These are phyloP conservation scores for Cochlearia excelsa DNA, from an alignment of 345 rosid species.

Conservation along the genomic window DNA sequence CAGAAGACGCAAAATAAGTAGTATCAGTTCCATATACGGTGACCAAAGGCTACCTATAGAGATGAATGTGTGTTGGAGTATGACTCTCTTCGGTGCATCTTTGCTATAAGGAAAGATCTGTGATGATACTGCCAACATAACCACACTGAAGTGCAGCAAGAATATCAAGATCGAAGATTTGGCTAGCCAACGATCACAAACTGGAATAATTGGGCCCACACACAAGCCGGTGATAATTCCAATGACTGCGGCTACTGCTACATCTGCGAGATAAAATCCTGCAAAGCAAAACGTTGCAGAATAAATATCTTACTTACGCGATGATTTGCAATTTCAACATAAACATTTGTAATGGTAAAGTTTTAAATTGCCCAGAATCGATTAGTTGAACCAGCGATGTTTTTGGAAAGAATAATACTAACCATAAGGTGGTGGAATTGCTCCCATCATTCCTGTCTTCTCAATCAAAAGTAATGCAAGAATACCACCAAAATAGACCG, in stretches of 20 bases:
- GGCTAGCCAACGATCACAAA: slow-evolving; percentile 76
- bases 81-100: slow-evolving; percentile 84
- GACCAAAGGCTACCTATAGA: slow-evolving; percentile 55
- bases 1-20: background rate
- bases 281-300: slow-evolving; percentile 36
- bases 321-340: background rate
- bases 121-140: slow-evolving; percentile 78
- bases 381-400: slow-evolving; percentile 18
- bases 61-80: slow-evolving; percentile 72
- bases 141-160: slow-evolving; percentile 62
- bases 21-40: background rate
- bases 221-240: slow-evolving; percentile 80
- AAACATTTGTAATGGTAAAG: background rate
- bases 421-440: slow-evolving; percentile 89
- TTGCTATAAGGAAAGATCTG: slow-evolving; percentile 89
- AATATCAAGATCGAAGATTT: slow-evolving; percentile 65
- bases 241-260: slow-evolving; percentile 59
- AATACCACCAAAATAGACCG: slow-evolving; percentile 78
- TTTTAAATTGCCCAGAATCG: slow-evolving; percentile 1
- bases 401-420: slow-evolving; percentile 36
- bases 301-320: slow-evolving; percentile 10
- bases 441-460: slow-evolving; percentile 99
- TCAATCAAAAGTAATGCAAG: slow-evolving; percentile 75
- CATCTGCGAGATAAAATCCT: slow-evolving; percentile 77
- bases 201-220: slow-evolving; percentile 75